Percentiles rank a stretch among this genome's conserved stretches.
Evolutionary conservation across 164 flowering plant genomes (phyloP).

Genomic region (Echeveria elegans): DNA sequence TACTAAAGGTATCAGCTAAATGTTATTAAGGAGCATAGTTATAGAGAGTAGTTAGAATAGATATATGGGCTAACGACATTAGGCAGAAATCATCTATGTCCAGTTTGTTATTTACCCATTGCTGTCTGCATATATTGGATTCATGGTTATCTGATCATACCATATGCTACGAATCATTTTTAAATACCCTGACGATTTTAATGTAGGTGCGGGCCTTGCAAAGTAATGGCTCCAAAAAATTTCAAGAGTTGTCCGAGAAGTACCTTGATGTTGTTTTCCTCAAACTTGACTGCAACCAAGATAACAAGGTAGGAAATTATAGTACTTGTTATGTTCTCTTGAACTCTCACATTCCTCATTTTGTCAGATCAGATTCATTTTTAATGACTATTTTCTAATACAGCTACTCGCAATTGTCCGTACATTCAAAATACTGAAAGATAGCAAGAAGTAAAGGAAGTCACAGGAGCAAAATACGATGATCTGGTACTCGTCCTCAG

Average conservation of each 20-base stretch:
- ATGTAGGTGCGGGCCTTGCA: slow-evolving; percentile 96
- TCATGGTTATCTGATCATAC: too few species aligned
- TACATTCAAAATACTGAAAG: slow-evolving; percentile 87
- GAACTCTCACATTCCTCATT: too few species aligned
- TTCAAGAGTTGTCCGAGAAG: slow-evolving; percentile 49
- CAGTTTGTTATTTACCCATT: too few species aligned
- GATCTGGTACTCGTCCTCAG: slow-evolving; percentile 59
- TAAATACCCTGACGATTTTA: background rate
- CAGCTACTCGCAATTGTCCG: slow-evolving; percentile 96
- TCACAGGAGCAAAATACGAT: slow-evolving; percentile 83
- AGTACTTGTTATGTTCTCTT: slow-evolving; percentile 6
- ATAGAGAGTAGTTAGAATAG: too few species aligned
- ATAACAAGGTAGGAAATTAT: slow-evolving; percentile 49
- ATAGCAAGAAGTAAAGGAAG: slow-evolving; percentile 68
- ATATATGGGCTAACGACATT: too few species aligned
- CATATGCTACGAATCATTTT: background rate
- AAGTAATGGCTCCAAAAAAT: slow-evolving; percentile 85
- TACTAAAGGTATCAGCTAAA: too few species aligned
- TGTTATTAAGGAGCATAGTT: too few species aligned
- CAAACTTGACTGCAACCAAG: slow-evolving; percentile 93
- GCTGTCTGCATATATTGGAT: too few species aligned
- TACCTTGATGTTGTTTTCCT: slow-evolving; percentile 69
- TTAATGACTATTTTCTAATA: background rate
- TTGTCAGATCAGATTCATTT: slow-evolving; percentile 13
- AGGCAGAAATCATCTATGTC: too few species aligned